Conservation (phyloP, 1,284 basidiomycete species). For the Vanrija humicola region DNA sequence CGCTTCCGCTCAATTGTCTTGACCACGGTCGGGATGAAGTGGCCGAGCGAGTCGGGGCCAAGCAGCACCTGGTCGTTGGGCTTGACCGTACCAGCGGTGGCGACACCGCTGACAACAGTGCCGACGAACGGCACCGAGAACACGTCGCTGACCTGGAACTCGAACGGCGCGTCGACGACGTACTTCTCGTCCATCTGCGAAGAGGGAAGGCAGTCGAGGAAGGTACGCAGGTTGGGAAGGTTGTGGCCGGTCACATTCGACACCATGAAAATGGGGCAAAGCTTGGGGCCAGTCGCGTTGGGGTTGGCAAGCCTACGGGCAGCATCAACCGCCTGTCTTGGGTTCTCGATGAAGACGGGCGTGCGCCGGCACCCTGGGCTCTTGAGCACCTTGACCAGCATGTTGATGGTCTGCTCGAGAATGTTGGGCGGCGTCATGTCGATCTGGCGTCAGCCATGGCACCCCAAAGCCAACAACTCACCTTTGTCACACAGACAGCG, state of each 20-base stretch:
- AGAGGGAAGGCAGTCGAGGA: slow-evolving; percentile 79
- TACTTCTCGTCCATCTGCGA: slow-evolving; percentile 77
- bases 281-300: slow-evolving; percentile 58
- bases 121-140: slow-evolving; percentile 90
- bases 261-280: slow-evolving; percentile 89
- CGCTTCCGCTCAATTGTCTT: slow-evolving; percentile 94
- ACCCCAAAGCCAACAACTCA: slow-evolving; percentile 36
- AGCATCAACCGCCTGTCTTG: slow-evolving; percentile 68
- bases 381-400: slow-evolving; percentile 86
- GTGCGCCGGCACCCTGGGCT: slow-evolving; percentile 84
- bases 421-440: slow-evolving; percentile 97
- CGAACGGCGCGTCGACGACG: slow-evolving; percentile 76
- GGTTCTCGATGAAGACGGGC: slow-evolving; percentile 50
- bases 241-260: slow-evolving; percentile 95
- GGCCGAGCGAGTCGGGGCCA: slow-evolving; percentile 90
- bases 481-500: slow-evolving; percentile 91
- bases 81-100: slow-evolving; percentile 71
- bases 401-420: slow-evolving; percentile 81
- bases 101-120: slow-evolving; percentile 88
- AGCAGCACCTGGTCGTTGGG: slow-evolving; percentile 77
- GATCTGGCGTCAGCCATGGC: slow-evolving; percentile 55
- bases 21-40: slow-evolving; percentile 74
- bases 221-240: slow-evolving; percentile 68
- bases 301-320: slow-evolving; percentile 63
- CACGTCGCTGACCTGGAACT: slow-evolving; percentile 57